Evolutionary conservation across 495 filamentous ascomycete genomes (phyloP).

Genomic region (Annulohypoxylon maeteangense): DNA sequence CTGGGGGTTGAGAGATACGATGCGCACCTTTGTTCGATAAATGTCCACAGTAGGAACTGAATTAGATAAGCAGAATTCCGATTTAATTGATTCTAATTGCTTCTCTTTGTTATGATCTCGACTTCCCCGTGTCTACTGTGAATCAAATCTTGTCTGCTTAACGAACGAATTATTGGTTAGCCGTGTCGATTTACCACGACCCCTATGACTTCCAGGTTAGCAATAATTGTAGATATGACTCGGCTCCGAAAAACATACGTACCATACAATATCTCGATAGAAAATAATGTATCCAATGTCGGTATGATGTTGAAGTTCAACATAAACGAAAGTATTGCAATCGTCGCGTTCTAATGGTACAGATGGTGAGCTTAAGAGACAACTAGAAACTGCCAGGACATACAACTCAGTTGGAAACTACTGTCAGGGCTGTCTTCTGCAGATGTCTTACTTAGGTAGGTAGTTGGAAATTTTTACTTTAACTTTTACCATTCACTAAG

Average conservation of each 20-base stretch:
- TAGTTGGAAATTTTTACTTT: too few species aligned
- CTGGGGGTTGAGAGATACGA: background rate
- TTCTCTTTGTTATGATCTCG: constrained; percentile 2
- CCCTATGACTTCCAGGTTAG: too few species aligned
- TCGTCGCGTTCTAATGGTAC: too few species aligned
- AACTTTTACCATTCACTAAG: too few species aligned
- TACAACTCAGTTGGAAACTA: too few species aligned
- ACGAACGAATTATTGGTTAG: background rate
- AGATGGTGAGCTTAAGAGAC: too few species aligned
- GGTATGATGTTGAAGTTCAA: too few species aligned
- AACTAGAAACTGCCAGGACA: too few species aligned
- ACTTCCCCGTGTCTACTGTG: background rate
- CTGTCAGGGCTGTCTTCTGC: too few species aligned
- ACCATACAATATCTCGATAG: background rate
- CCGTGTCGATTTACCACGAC: background rate
- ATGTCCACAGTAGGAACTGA: background rate
- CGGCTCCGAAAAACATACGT: background rate
- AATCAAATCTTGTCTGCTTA: background rate
- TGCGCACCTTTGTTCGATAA: background rate
- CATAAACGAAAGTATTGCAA: too few species aligned
- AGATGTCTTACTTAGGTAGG: too few species aligned
- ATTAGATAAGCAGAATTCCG: constrained; percentile 3
- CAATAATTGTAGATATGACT: background rate
- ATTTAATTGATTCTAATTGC: background rate
- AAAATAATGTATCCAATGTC: background rate